Evolutionary conservation across 257 asterid species (phyloP), one percentile per base, ranked within the genome.

Genomic region (Catharanthus roseus): DNA sequence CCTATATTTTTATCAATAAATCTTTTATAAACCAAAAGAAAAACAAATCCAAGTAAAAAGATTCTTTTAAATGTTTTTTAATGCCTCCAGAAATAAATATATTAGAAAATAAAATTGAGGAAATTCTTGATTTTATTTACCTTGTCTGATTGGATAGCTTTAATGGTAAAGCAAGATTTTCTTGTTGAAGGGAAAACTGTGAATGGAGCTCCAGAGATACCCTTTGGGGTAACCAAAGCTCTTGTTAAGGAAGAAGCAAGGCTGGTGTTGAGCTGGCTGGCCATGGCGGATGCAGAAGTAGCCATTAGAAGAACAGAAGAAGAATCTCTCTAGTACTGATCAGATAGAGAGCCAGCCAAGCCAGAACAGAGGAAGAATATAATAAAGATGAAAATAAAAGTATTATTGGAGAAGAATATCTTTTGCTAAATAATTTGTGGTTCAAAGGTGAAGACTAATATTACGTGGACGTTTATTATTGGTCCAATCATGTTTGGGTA

Each of bases 61-160:
- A 44, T 16, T 16, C n/a, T n/a, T n/a, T n/a, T n/a, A n/a, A n/a
- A n/a, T n/a, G n/a, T n/a, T n/a, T n/a, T n/a, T n/a, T n/a, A n/a
- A n/a, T n/a, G n/a, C n/a, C n/a, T n/a, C n/a, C n/a, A n/a, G n/a
- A n/a, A n/a, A n/a, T n/a, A n/a, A n/a, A n/a, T n/a, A n/a, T n/a
- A n/a, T n/a, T n/a, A n/a, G n/a, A 44, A 1, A 33, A 58, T 9
- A 28, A 4, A 12, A 62, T 34, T 34, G 2, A 19, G 3, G 41
- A 31, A 47, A 11, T 5, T 23, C 0, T 57, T 16, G 33, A 3
- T 53, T n/a, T n/a, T n/a, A n/a, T n/a, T n/a, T n/a, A 88, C 98
- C 96, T 93, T 93, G 0, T 89, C 98, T 0, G 97, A 58, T 57
- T 86, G 95, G 77, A 93, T 69, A 26, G 98, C 97, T 70, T 77